Evolutionary conservation across 495 filamentous ascomycete species (phyloP), one percentile per base, ranked within the genome.

Genomic region (Penicillium silybi): DNA sequence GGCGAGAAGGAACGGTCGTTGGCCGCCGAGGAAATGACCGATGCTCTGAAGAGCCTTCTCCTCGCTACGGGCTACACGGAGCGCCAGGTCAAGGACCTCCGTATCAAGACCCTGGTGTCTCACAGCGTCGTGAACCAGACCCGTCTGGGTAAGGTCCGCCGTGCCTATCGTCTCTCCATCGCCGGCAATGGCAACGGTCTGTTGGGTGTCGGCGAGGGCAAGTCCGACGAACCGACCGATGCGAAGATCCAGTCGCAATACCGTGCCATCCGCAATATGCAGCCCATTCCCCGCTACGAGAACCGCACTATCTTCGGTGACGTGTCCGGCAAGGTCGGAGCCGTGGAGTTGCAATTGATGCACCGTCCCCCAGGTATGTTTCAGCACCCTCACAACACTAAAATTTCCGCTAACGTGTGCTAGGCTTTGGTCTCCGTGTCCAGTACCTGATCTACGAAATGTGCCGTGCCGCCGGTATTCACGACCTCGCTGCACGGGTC

Each of bases 361-460:
- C 72, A 85, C 18, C 82, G 92, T 48, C 90, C 91, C 37, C 95
- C 95, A 66, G 93, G 93, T 97, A 78, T 66, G 83, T 71, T 23
- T 3, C 6, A 22, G 1, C 1, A 16, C 7, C 11, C 29, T 13
- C 2, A 10, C n/a, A 32, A 13, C 11, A 3, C 3, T 13, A 32
- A 10, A 10, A 32, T 4, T 10, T 1, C 9, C 29, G 13, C 47
- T 65, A 44, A 53, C 15, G 32, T 50, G 23, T 49, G 1, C 10
- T 48, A 96, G 90, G 90, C 20, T 99, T 96, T 66, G 93, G 93
- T 59, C 81, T 97, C 53, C 86, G 93, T 52, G 89, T 88, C 64
- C 88, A 95, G 57, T 81, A 89, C 62, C 80, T 90, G 54, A 93
- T 97, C 64, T 97, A 88, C 68, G 90, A 97, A 67, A 92, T 99